phyloP scores from a whole-genome alignment of 2,329 filamentous ascomycete genomes.

The Cadophora malorum region DNA sequence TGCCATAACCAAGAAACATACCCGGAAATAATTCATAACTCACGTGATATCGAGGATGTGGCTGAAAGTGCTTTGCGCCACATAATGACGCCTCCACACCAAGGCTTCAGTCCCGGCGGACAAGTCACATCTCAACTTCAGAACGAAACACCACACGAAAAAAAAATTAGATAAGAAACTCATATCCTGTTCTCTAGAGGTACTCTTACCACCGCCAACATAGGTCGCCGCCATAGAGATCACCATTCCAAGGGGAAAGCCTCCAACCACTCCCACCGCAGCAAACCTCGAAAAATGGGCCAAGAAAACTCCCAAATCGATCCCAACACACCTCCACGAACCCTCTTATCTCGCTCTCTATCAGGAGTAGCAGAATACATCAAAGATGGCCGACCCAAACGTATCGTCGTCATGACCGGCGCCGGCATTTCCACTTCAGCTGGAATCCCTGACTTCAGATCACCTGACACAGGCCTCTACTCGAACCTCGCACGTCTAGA shows the following conservation, averaged over 20 bases:
- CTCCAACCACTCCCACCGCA: conserved; percentile 9
- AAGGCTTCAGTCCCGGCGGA: background rate
- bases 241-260: conserved; percentile 27
- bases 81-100: background rate
- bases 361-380: conserved; percentile 83
- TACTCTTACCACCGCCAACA: conserved; percentile 25
- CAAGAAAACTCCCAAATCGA: conserved; percentile 82
- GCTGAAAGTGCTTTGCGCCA: background rate
- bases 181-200: background rate
- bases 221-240: conserved; percentile 28
- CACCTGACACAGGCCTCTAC: conserved; percentile 91
- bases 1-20: background rate
- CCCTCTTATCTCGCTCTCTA: conserved; percentile 72
- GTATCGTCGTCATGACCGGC: conserved; percentile 88
- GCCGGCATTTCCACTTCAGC: conserved; percentile 84
- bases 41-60: background rate
- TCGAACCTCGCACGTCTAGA: conserved; percentile 87
- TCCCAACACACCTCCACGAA: conserved; percentile 64
- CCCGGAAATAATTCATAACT: background rate
- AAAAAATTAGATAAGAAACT: background rate
- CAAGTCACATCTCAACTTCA: background rate
- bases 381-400: conserved; percentile 67
- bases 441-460: conserved; percentile 90
- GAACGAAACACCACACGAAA: background rate
- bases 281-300: conserved; percentile 70